Percentiles rank a stretch among this genome's conserved stretches.
These are phyloP conservation scores for Quercus tomentella DNA, from an alignment of 331 rosid genomes.

Conservation along the genomic window DNA sequence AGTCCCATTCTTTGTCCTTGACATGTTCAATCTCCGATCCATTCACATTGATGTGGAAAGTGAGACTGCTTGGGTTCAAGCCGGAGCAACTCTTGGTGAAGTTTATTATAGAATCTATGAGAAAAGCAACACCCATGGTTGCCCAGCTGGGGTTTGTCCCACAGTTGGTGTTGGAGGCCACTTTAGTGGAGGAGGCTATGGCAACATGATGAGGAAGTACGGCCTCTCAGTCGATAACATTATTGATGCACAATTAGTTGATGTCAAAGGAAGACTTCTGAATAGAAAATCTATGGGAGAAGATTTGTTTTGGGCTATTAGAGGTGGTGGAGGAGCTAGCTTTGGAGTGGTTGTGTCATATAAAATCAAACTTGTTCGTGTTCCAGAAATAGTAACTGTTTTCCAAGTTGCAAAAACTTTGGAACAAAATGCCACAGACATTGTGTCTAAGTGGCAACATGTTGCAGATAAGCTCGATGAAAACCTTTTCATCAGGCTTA, in stretches of 20 bases:
- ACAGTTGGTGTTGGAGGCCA: constrained; percentile 60
- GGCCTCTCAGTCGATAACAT: constrained; percentile 67
- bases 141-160: constrained; percentile 54
- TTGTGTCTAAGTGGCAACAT: constrained; percentile 40
- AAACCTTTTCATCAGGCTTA: constrained; percentile 50
- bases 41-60: constrained; percentile 28
- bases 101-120: constrained; percentile 42
- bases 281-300: constrained; percentile 70
- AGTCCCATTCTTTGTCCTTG: constrained; percentile 50
- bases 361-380: constrained; percentile 43
- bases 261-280: constrained; percentile 45
- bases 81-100: constrained; percentile 64
- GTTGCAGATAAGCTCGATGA: constrained; percentile 42
- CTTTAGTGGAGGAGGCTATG: constrained; percentile 71
- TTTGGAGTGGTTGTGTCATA: constrained; percentile 64
- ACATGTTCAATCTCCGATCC: constrained; percentile 45
- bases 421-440: constrained; percentile 30
- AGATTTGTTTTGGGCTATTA: constrained; percentile 75
- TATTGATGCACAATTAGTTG: constrained; percentile 50
- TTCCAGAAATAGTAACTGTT: constrained; percentile 49
- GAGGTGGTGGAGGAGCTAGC: constrained; percentile 77
- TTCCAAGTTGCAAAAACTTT: constrained; percentile 26
- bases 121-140: constrained; percentile 35
- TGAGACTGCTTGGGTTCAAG: constrained; percentile 44
- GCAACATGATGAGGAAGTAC: constrained; percentile 69